Evolutionary conservation across 345 rosid genomes (phyloP).

Genomic region (Acer negundo): DNA sequence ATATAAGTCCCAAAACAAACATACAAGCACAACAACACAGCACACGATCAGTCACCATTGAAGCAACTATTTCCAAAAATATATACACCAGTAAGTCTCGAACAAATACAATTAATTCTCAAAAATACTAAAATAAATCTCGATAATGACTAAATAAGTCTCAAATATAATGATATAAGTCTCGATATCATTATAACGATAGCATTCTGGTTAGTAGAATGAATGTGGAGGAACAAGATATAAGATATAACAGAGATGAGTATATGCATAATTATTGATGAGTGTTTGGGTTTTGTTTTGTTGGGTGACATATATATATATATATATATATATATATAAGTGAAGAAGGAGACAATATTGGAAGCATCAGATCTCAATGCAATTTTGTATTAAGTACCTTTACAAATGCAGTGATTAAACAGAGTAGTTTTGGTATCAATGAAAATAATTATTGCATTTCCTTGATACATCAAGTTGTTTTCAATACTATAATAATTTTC

Average conservation of each 20-base stretch:
- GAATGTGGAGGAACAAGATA: neutral
- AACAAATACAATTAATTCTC: no score
- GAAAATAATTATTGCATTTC: neutral
- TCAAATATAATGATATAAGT: no score
- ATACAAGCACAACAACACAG: no score
- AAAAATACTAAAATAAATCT: no score
- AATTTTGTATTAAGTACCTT: neutral
- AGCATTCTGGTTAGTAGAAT: neutral
- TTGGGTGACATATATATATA: neutral
- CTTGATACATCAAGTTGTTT: neutral
- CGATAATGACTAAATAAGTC: no score
- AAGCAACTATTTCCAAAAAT: no score
- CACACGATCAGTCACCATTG: no score
- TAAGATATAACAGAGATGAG: neutral
- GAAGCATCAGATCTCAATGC: conserved; percentile 37
- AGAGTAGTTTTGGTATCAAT: neutral
- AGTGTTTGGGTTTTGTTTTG: neutral
- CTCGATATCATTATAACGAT: no score
- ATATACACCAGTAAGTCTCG: no score
- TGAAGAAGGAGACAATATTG: conserved; percentile 42
- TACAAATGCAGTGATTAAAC: neutral
- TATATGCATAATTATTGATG: neutral
- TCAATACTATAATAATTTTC: neutral
- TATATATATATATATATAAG: no score
- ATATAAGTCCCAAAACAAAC: no score